Conservation (phyloP, 139 green algal genomes). For the Spirogloea muscicola region DNA sequence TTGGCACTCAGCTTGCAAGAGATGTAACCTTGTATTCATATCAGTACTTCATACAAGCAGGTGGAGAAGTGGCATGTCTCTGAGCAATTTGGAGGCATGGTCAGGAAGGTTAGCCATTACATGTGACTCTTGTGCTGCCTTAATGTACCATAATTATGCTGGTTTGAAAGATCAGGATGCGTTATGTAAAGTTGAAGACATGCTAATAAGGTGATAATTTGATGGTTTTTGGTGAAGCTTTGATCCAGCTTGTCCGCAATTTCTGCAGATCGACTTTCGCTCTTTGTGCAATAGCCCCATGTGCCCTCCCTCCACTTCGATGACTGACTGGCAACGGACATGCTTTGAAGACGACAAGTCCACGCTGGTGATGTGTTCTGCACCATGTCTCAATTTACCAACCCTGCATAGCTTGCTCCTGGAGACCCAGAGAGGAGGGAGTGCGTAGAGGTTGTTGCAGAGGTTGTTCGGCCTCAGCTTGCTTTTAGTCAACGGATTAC, state of each 20-base stretch:
- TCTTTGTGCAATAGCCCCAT: slow-evolving; percentile 24
- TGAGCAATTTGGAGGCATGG: slow-evolving; percentile 12
- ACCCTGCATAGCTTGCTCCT: too few relatives aligned
- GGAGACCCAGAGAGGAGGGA: too few relatives aligned
- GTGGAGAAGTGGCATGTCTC: slow-evolving; percentile 5
- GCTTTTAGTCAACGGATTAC: too few relatives aligned
- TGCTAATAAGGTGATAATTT: not conserved
- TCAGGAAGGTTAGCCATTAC: slow-evolving; percentile 4
- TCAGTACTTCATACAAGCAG: too few relatives aligned
- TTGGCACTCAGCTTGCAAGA: too few relatives aligned
- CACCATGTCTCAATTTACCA: too few relatives aligned
- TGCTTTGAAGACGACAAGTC: not conserved
- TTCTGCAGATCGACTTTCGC: slow-evolving; percentile 11
- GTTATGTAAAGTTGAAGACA: not conserved
- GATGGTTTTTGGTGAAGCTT: not conserved
- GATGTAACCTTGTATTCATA: too few relatives aligned
- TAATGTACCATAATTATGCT: not conserved
- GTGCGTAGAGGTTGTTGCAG: too few relatives aligned
- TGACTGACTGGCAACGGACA: slow-evolving; percentile 32
- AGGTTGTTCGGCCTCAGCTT: too few relatives aligned
- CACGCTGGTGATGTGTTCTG: too few relatives aligned
- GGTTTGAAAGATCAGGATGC: too few relatives aligned
- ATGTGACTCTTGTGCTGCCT: not conserved
- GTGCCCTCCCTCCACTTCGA: slow-evolving; percentile 18
- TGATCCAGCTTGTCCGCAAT: not conserved